Evolutionary conservation across 805 yeast genomes (phyloP).

Genomic region (Groenewaldozyma salmanticensis): DNA sequence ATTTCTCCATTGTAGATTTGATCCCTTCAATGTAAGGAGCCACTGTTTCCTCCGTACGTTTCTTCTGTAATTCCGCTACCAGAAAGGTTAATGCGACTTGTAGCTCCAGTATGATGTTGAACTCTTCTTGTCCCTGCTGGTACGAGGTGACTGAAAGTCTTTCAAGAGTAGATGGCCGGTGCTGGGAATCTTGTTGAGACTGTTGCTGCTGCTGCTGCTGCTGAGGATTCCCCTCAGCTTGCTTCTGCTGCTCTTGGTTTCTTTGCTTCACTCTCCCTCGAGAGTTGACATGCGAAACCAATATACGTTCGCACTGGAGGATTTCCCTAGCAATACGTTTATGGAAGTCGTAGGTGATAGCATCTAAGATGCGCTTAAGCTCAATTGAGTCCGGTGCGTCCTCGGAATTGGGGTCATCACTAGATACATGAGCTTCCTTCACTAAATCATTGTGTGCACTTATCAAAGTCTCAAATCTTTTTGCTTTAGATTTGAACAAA

Average conservation of each 20-base stretch:
- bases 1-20: conserved; percentile 9
- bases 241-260: too few species aligned
- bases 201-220: neutral
- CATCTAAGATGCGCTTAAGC: neutral
- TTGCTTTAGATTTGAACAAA: conserved; percentile 13
- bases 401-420: neutral
- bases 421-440: conserved; percentile 5
- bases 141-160: neutral
- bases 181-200: neutral
- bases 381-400: conserved; percentile 3
- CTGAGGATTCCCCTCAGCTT: neutral
- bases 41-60: conserved; percentile 13
- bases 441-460: conserved; percentile 6
- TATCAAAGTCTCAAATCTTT: conserved; percentile 7
- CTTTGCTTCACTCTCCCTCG: neutral
- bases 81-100: conserved; percentile 18
- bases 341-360: conserved; percentile 8
- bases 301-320: conserved; percentile 15
- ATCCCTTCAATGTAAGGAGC: conserved; percentile 20
- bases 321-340: conserved; percentile 14
- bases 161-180: too few species aligned
- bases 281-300: conserved; percentile 16
- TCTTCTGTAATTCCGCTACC: conserved; percentile 14
- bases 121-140: too few species aligned
- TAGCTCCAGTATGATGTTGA: conserved; percentile 11